These are phyloP conservation scores for Toxoplasma gondii DNA, from an alignment of 169 alveolate species.

Conservation along the genomic window DNA sequence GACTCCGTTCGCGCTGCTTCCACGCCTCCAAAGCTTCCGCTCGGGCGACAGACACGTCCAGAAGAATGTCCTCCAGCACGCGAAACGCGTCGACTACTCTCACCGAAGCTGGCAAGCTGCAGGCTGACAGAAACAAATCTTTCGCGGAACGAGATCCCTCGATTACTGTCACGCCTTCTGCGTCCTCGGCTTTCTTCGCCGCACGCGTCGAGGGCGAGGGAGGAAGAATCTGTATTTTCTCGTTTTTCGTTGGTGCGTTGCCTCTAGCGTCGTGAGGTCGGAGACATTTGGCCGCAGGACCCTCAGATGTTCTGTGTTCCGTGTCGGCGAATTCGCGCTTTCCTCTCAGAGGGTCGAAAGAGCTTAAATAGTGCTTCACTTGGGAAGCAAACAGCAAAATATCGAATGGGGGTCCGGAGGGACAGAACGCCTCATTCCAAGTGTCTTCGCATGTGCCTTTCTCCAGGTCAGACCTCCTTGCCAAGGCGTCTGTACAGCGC, in stretches of 20 bases:
- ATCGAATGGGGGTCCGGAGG: not conserved
- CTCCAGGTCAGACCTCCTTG: not conserved
- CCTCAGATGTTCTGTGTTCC: too few relatives aligned
- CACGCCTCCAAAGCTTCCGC: not conserved
- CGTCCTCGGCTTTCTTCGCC: not conserved
- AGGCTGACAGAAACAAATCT: not conserved
- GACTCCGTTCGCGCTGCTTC: not conserved
- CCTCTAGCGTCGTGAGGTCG: not conserved
- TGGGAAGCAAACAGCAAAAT: not conserved
- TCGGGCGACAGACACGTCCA: not conserved
- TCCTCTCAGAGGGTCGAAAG: too few relatives aligned
- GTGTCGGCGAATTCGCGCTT: too few relatives aligned
- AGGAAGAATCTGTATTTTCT: not conserved
- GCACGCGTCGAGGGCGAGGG: not conserved
- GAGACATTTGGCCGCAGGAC: too few relatives aligned
- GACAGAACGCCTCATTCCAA: not conserved
- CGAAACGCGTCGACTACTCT: not conserved
- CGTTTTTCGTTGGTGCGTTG: not conserved
- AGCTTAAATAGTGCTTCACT: not conserved
- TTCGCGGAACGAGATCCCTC: not conserved
- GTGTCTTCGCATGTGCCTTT: not conserved
- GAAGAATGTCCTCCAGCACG: not conserved
- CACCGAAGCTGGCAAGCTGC: not conserved
- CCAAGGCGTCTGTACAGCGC: too few relatives aligned
- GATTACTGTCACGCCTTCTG: not conserved